Evolutionary conservation across 164 flowering plant species (phyloP).

Genomic region (Piper betle): DNA sequence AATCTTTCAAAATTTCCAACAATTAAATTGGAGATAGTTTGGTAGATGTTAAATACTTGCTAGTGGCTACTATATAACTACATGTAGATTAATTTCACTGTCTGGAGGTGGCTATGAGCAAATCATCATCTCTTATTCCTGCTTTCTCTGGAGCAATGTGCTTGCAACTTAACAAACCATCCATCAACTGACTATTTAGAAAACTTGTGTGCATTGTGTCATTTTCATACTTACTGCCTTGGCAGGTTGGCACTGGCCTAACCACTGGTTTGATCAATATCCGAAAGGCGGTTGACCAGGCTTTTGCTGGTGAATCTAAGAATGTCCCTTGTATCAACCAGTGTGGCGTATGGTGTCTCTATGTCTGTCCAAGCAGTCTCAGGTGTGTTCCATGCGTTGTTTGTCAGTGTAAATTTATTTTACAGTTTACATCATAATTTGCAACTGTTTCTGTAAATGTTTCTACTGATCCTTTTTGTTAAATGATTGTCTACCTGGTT

Average conservation of each 20-base stretch:
- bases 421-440: too few relatives aligned
- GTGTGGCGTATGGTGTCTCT: slow-evolving; percentile 90
- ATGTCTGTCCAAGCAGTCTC: slow-evolving; percentile 95
- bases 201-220: background rate
- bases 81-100: too few relatives aligned
- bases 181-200: background rate
- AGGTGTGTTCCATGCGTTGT: slow-evolving; percentile 34
- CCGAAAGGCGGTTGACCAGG: slow-evolving; percentile 60
- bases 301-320: slow-evolving; percentile 56
- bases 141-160: background rate
- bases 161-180: background rate
- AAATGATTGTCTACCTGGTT: background rate
- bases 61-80: too few relatives aligned
- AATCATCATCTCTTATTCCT: too few relatives aligned
- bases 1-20: background rate
- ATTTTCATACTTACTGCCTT: slow-evolving; percentile 2
- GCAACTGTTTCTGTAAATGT: too few relatives aligned
- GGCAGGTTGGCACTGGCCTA: slow-evolving; percentile 74
- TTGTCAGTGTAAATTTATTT: background rate
- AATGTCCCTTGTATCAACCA: slow-evolving; percentile 75
- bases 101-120: too few relatives aligned
- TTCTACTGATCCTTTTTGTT: too few relatives aligned
- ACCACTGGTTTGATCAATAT: slow-evolving; percentile 80
- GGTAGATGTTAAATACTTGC: too few relatives aligned
- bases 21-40: too few relatives aligned